These are phyloP conservation scores for Turnera subulata DNA, from an alignment of 345 rosid genomes.

Conservation along the genomic window DNA sequence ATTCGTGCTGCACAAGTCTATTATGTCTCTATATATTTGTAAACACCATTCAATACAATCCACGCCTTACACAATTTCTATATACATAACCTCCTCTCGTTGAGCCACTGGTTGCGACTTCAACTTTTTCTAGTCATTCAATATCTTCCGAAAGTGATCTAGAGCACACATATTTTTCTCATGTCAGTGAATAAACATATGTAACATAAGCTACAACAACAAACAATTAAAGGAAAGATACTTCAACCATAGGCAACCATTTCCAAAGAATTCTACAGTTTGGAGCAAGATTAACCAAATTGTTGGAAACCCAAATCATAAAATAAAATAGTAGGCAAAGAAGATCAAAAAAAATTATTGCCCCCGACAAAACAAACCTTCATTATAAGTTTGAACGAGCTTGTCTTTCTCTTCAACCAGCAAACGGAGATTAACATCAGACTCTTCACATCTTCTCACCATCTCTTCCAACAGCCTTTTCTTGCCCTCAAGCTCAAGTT, in stretches of 20 bases:
- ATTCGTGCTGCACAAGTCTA: no score
- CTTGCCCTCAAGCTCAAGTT: slow-evolving; percentile 45
- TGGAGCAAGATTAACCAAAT: no score
- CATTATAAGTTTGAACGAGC: slow-evolving; percentile 70
- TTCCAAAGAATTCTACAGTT: no score
- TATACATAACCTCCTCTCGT: slow-evolving; percentile 62
- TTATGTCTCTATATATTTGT: no score
- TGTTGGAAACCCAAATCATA: no score
- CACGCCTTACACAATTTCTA: no score
- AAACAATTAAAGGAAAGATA: background rate
- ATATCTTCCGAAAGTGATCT: slow-evolving; percentile 76
- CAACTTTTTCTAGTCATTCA: slow-evolving; percentile 78
- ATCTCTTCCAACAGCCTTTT: slow-evolving; percentile 51
- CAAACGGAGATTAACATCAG: slow-evolving; percentile 36
- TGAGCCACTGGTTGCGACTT: slow-evolving; percentile 73
- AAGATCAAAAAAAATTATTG: background rate
- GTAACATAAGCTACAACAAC: background rate
- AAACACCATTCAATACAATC: no score
- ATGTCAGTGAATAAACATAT: slow-evolving; percentile 50
- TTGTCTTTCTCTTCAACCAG: slow-evolving; percentile 72
- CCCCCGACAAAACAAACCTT: slow-evolving; percentile 42
- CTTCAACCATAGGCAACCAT: no score
- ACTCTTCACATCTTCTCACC: slow-evolving; percentile 51
- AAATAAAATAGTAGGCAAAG: no score
- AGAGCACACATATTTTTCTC: slow-evolving; percentile 58